Evolutionary conservation across 805 yeast species (phyloP).

Genomic region (Cyberlindnera mrakii): DNA sequence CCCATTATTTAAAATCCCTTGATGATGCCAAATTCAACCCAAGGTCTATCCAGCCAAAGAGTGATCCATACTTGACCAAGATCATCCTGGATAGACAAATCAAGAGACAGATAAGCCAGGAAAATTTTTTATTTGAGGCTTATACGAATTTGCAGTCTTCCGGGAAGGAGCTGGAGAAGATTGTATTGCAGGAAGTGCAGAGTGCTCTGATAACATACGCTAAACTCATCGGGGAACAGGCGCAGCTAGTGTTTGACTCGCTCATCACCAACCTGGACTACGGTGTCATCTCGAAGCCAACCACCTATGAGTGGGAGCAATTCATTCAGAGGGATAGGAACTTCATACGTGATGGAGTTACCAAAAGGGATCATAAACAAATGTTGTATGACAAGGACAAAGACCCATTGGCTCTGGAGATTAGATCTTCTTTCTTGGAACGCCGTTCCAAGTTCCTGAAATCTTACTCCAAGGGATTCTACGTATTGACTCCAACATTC

Average conservation of each 20-base stretch:
- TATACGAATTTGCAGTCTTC: conserved; percentile 80
- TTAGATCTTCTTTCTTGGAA: conserved; percentile 78
- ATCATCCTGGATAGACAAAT: conserved; percentile 69
- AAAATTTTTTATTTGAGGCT: conserved; percentile 83
- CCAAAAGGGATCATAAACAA: conserved; percentile 56
- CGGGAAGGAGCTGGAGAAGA: conserved; percentile 83
- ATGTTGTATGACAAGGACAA: conserved; percentile 61
- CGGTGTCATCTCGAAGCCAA: conserved; percentile 71
- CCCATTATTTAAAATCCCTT: conserved; percentile 51
- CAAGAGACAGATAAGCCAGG: conserved; percentile 72
- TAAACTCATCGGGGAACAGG: conserved; percentile 63
- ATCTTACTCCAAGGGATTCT: conserved; percentile 87
- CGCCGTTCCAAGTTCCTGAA: conserved; percentile 87
- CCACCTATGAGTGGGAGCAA: conserved; percentile 83
- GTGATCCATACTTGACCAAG: conserved; percentile 81
- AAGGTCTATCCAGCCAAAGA: conserved; percentile 42
- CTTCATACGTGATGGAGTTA: conserved; percentile 58
- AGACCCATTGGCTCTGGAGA: conserved; percentile 60
- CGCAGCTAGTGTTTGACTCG: conserved; percentile 61
- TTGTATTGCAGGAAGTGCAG: conserved; percentile 82
- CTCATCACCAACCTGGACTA: conserved; percentile 59
- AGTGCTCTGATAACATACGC: conserved; percentile 71
- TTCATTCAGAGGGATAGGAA: conserved; percentile 68
- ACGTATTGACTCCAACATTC: conserved; percentile 82
- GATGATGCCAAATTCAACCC: conserved; percentile 50